Conservation (phyloP, 768 basidiomycete species). For the Russula sp. region DNA sequence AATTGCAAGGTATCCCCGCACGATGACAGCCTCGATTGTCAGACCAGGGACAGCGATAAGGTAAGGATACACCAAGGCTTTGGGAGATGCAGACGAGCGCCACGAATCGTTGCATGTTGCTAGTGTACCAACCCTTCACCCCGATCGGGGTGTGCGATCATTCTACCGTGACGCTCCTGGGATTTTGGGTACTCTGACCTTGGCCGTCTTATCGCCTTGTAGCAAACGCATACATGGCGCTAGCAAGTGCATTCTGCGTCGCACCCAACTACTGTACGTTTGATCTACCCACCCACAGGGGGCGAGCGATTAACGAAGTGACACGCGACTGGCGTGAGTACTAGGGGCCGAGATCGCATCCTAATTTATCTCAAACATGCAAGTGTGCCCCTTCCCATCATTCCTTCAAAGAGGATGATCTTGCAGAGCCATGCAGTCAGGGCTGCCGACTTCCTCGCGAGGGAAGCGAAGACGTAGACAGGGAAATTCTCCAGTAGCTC, state of each 20-base stretch:
- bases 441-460: not conserved
- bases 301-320: not conserved
- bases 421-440: not conserved
- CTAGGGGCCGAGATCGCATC: not conserved
- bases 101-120: not conserved
- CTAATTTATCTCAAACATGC: not conserved
- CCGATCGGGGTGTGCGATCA: not conserved
- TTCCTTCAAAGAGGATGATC: not conserved
- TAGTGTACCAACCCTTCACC: not conserved
- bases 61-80: not conserved
- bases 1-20: not conserved
- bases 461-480: not conserved
- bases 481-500: not conserved
- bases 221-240: not conserved
- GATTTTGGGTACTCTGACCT: not conserved
- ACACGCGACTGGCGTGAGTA: not conserved
- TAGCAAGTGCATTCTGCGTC: not conserved
- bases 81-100: not conserved
- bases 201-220: not conserved
- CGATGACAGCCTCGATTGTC: not conserved
- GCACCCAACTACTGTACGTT: not conserved
- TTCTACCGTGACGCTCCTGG: not conserved
- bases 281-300: not conserved
- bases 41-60: not conserved
- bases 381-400: not conserved